Base-by-base conservation (phyloP, 352 stramenopile genomes). In the Pythium periplocum region DNA sequence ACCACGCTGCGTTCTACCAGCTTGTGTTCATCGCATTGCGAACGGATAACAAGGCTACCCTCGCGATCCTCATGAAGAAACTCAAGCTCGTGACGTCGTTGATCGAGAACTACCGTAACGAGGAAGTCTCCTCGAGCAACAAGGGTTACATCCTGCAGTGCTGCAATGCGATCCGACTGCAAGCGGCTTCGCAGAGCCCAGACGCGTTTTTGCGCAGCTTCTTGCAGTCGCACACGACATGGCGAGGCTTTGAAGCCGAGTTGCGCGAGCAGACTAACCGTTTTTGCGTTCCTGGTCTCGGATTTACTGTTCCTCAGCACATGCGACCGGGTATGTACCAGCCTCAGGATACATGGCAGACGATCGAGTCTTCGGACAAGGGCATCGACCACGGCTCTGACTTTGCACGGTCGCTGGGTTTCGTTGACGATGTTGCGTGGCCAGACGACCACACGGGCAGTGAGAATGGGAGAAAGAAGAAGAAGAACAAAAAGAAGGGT, bases 191-290 rank as follows among this genome's bases (percentile, higher is more conserved):
- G 26, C 80, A 96, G 56, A 78, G 87, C 8, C 88, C 88, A 6
- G 87, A 92, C 44, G 81, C 86, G 36, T 97, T 95, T 51, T 66
- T 97, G 53, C 77, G 87, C 9, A 92, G 89, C 53, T 97, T 96
- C 57, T 70, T 97, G 44, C 76, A 90, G 60, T 95, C 83, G 51
- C 86, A 96, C 64, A 92, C 78, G 45, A 87, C 73, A 45, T 94
- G 83, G 83, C 78, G 82, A 40, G 58, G 66, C 36, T 94, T 94
- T 55, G 79, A 91, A 36, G 50, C 75, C 5, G 77, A 92, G 38
- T 58, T 94, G 33, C 70, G 81, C 6, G 69, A 64, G 4, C 60
- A 82, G 11, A 93, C 84, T 17, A 73, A 34, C 39, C 60, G 68
- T 4, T 57, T 77, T 30, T 89, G 81, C 42, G 68, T 80, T 26